Conservation (phyloP, 2,329 filamentous ascomycete genomes). For the Aspergillus amoenus region DNA sequence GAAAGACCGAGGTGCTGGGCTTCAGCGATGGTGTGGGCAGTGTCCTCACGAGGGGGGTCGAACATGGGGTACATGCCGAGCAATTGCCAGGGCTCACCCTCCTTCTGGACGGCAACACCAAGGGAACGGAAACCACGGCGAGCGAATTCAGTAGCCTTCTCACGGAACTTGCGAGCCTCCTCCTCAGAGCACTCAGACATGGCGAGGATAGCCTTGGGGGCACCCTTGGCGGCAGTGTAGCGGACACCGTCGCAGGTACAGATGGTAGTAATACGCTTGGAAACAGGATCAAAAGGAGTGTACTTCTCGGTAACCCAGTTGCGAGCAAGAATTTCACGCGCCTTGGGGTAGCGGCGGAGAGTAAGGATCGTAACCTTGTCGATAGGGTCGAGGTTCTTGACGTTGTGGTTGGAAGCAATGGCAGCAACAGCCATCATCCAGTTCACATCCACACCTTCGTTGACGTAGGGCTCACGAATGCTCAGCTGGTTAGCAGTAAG, state of each 20-base stretch:
- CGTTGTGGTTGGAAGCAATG: slow-evolving; percentile 74
- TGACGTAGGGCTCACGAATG: slow-evolving; percentile 74
- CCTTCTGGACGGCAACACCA: slow-evolving; percentile 76
- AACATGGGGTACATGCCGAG: slow-evolving; percentile 79
- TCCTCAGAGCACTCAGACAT: slow-evolving; percentile 67
- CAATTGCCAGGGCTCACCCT: slow-evolving; percentile 70
- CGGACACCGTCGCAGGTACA: slow-evolving; percentile 68
- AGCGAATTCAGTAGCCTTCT: slow-evolving; percentile 73
- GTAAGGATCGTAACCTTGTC: slow-evolving; percentile 78
- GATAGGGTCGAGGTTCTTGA: slow-evolving; percentile 75
- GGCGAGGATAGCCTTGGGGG: slow-evolving; percentile 71
- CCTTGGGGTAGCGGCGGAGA: slow-evolving; percentile 73
- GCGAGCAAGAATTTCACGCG: slow-evolving; percentile 70
- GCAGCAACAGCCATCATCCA: slow-evolving; percentile 83
- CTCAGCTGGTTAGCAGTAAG: slow-evolving; percentile 63
- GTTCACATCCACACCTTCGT: slow-evolving; percentile 74
- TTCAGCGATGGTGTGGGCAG: slow-evolving; percentile 74
- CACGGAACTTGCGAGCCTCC: slow-evolving; percentile 65
- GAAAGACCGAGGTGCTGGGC: slow-evolving; percentile 73
- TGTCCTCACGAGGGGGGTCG: slow-evolving; percentile 76
- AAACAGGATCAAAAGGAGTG: slow-evolving; percentile 70
- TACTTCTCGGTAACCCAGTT: slow-evolving; percentile 78
- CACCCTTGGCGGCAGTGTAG: slow-evolving; percentile 75
- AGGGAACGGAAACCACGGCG: slow-evolving; percentile 78
- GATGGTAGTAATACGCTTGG: slow-evolving; percentile 73